Base-by-base conservation (phyloP, 2,329 filamentous ascomycete species). In the Ustulina deusta region DNA sequence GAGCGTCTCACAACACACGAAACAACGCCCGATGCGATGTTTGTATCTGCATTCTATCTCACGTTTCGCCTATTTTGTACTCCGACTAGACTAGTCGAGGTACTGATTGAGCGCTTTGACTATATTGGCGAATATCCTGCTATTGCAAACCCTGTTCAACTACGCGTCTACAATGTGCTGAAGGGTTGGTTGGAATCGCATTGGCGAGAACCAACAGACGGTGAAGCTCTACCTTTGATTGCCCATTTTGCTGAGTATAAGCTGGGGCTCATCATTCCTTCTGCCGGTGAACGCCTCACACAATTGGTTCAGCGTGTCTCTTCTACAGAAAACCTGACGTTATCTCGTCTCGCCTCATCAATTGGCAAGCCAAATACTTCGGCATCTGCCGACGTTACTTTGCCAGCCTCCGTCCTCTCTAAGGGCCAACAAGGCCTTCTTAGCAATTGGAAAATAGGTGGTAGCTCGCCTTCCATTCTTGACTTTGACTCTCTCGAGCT, bases 161-260 rank as follows among this genome's bases (percentile, higher is more conserved):
- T 99, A 55, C 89, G 96, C 59, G 93, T 98, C 1, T 98, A 97
- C 83, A 98, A 99, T 78, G 91, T 94, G 64, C 93, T 99, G 85
- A 99, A 99, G 80, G 92, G 93, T 48, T 99, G 96, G 96, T 84
- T 99, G 22, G 96, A 98, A 81, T 96, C 92, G 6, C 94, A 99
- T 80, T 99, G 96, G 95, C 89, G 92, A 55, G 89, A 93, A 70
- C 89, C 93, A 66, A 89, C 90, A 11, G 96, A 99, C 77, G 87
- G 88, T 61, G 86, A 89, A 13, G 93, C 94, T 1, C 84, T 99
- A 9, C 84, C 86, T 0, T 83, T 92, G 56, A 97, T 99, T 70
- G 85, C 91, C 38, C 84, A 88, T 0, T 99, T 99, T 79, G 94
- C 95, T 1, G 88, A 91, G 72, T 86, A 87, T 54, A 91, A 91